Percentiles rank a stretch among this genome's conserved stretches.
Evolutionary conservation across 129 eudicot genomes (phyloP).

Genomic region (Artemisia argyi): DNA sequence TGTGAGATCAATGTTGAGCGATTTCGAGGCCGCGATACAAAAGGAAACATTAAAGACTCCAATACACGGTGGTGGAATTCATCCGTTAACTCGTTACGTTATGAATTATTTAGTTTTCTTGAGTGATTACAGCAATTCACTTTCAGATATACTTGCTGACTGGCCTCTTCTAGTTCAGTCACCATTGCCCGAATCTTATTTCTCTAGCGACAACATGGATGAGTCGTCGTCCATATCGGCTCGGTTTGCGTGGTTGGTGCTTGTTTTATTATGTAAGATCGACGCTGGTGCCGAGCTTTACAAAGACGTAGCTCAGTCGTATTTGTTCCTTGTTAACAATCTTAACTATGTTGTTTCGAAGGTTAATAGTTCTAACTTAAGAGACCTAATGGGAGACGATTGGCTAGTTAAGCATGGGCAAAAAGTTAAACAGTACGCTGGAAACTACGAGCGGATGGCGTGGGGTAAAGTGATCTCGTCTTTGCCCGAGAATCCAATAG

Average conservation of each 20-base stretch:
- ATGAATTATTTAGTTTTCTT: conserved; percentile 83
- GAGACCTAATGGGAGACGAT: conserved; percentile 53
- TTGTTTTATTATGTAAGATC: conserved; percentile 77
- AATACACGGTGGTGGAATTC: conserved; percentile 68
- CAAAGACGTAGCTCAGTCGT: conserved; percentile 72
- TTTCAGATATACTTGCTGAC: conserved; percentile 66
- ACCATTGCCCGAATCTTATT: conserved; percentile 71
- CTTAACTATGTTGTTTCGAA: conserved; percentile 80
- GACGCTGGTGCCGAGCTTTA: conserved; percentile 68
- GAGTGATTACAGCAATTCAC: conserved; percentile 49
- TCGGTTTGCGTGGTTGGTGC: conserved; percentile 69
- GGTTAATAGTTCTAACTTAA: conserved; percentile 49
- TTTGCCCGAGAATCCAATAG: conserved; percentile 58
- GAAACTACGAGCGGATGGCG: conserved; percentile 72
- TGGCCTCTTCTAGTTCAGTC: conserved; percentile 42
- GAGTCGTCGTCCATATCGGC: conserved; percentile 41
- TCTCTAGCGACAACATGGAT: conserved; percentile 38
- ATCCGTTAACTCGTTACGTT: conserved; percentile 82
- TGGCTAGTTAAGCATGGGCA: conserved; percentile 64
- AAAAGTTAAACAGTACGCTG: conserved; percentile 54
- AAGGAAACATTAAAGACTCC: conserved; percentile 59
- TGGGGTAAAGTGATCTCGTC: conserved; percentile 69
- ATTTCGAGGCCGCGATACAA: conserved; percentile 71
- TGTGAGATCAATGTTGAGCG: conserved; percentile 49
- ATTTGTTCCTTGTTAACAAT: conserved; percentile 78